phyloP scores from a whole-genome alignment of 345 rosid species.

The Noccaea caerulescens region DNA sequence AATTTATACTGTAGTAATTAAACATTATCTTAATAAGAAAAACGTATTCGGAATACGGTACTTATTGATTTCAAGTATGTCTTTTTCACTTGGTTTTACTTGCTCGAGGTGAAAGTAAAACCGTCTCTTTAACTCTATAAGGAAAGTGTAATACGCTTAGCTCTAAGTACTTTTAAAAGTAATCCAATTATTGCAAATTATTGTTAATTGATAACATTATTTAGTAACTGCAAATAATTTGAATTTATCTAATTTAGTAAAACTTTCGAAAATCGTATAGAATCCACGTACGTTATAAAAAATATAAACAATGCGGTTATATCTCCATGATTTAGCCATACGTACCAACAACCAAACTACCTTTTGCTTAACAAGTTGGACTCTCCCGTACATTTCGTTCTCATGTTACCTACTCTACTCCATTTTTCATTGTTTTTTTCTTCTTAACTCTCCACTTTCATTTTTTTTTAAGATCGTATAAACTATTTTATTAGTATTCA shows the following conservation, averaged over 20 bases:
- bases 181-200: background rate
- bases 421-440: background rate
- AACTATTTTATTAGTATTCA: background rate
- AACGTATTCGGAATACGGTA: background rate
- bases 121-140: background rate
- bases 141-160: background rate
- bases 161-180: background rate
- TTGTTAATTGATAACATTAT: too few relatives aligned
- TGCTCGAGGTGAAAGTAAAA: too few relatives aligned
- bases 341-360: slow-evolving; percentile 26
- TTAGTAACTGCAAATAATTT: too few relatives aligned
- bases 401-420: slow-evolving; percentile 38
- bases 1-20: background rate
- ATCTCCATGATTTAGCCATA: slow-evolving; percentile 14
- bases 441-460: background rate
- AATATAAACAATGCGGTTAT: background rate
- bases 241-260: background rate
- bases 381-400: slow-evolving; percentile 27
- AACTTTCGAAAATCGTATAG: background rate
- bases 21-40: background rate
- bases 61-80: background rate
- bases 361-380: slow-evolving; percentile 31
- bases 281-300: background rate
- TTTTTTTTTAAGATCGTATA: background rate
- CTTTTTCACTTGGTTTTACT: background rate